Conservation (phyloP, 345 rosid genomes). For the Xanthoceras sorbifolium region DNA sequence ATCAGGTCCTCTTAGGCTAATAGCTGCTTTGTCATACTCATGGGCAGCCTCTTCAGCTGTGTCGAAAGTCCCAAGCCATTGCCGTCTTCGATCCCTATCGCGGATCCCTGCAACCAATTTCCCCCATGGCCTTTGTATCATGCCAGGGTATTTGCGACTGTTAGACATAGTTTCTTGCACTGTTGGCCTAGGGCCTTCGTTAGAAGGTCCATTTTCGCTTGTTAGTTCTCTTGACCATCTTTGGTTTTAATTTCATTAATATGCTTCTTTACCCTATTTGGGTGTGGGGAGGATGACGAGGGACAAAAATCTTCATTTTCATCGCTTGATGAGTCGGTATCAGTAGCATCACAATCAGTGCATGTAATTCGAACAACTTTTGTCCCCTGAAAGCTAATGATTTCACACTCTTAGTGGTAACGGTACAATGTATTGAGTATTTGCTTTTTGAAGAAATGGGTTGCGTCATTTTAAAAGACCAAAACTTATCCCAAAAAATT, state of each 20-base stretch:
- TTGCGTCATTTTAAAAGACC: constrained; percentile 19
- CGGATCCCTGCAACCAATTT: constrained; percentile 84
- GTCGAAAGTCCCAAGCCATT: constrained; percentile 68
- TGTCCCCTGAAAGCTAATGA: constrained; percentile 18
- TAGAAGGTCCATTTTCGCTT: background rate
- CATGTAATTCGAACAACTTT: constrained; percentile 53
- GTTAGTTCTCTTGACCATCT: constrained; percentile 8
- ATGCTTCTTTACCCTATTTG: constrained; percentile 45
- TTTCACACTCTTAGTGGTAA: constrained; percentile 28
- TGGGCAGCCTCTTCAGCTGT: constrained; percentile 85
- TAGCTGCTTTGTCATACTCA: constrained; percentile 70
- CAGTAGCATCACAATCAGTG: constrained; percentile 61
- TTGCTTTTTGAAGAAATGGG: background rate
- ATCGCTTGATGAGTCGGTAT: constrained; percentile 62
- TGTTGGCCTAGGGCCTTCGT: background rate
- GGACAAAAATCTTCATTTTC: constrained; percentile 32
- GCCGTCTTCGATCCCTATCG: constrained; percentile 49
- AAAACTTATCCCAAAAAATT: background rate
- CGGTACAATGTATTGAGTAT: constrained; percentile 37
- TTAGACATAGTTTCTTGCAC: constrained; percentile 3
- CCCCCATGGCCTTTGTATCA: constrained; percentile 73
- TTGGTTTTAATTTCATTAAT: constrained; percentile 55
- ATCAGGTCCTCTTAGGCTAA: constrained; percentile 54
- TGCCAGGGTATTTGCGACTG: constrained; percentile 56
- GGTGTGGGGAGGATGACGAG: background rate